Percentiles rank a stretch among this genome's conserved stretches.
Conservation (phyloP, 2,329 filamentous ascomycete genomes). For the Shiraia bambusicola region DNA sequence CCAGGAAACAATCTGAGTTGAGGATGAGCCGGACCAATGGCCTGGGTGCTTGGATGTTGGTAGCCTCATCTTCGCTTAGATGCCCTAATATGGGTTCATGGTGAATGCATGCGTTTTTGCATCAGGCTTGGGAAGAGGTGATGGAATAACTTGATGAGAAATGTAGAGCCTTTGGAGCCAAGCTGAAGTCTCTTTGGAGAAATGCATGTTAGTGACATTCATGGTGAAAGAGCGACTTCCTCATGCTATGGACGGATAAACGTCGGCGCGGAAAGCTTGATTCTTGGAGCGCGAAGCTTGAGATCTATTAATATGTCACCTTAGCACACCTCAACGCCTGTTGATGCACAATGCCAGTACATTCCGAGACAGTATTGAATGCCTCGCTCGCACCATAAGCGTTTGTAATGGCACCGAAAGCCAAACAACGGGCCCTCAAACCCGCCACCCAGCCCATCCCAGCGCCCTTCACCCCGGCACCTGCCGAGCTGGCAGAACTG, state of each 20-base stretch:
- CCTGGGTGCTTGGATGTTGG: neutral
- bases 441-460: slow-evolving; percentile 43
- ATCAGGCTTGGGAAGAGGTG: too few species aligned
- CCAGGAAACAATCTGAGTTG: slow-evolving; percentile 8
- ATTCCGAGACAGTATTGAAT: neutral
- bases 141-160: neutral
- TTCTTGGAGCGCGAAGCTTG: neutral
- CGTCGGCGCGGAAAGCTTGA: slow-evolving; percentile 1
- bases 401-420: slow-evolving; percentile 22
- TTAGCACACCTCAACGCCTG: neutral
- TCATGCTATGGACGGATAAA: neutral
- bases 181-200: too few species aligned
- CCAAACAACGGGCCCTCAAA: slow-evolving; percentile 20
- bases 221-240: neutral
- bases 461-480: slow-evolving; percentile 67
- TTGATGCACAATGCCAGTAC: neutral
- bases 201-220: too few species aligned
- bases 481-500: slow-evolving; percentile 65
- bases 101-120: too few species aligned
- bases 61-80: neutral
- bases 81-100: too few species aligned
- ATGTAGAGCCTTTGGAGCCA: neutral
- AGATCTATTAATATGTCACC: neutral
- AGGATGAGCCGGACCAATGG: slow-evolving; percentile 21
- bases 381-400: neutral